Evolutionary conservation across 495 filamentous ascomycete genomes (phyloP).

Genomic region (Penicillium chermesinum): DNA sequence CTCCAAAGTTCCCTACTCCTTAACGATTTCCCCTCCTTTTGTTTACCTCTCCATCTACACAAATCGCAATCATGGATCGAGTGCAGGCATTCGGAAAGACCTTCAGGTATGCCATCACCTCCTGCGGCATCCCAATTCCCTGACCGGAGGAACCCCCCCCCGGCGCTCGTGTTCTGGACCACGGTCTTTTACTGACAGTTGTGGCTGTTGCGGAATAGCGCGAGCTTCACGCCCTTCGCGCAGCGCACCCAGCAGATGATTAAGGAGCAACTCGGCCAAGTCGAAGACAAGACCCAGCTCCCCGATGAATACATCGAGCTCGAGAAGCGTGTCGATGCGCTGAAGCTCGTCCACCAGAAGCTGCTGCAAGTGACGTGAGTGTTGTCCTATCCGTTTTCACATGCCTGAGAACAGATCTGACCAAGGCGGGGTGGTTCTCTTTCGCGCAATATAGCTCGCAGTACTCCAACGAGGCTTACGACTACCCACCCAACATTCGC

Average conservation of each 20-base stretch:
- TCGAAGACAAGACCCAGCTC: constrained; percentile 95
- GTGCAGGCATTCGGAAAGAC: constrained; percentile 72
- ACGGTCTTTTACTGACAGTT: constrained; percentile 23
- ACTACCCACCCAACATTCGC: constrained; percentile 98
- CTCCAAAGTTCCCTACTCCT: constrained; percentile 2
- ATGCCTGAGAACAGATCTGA: not conserved
- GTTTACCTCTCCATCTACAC: not conserved
- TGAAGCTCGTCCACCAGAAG: constrained; percentile 96
- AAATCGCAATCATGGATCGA: constrained; percentile 54
- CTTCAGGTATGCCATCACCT: constrained; percentile 49
- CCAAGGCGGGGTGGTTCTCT: not conserved
- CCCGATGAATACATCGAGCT: constrained; percentile 97
- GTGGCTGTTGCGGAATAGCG: constrained; percentile 34
- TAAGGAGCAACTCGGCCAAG: constrained; percentile 93
- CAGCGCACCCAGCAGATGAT: constrained; percentile 93
- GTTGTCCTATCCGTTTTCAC: constrained; percentile 1
- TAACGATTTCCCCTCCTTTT: constrained; percentile 4
- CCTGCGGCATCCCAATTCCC: not conserved
- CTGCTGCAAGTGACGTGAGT: constrained; percentile 93
- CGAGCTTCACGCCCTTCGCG: constrained; percentile 81
- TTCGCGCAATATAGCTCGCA: constrained; percentile 59
- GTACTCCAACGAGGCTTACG: constrained; percentile 94
- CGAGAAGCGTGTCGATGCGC: constrained; percentile 96
- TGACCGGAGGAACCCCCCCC: not conserved
- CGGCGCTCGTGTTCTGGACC: constrained; percentile 11